phyloP scores from a whole-genome alignment of 345 rosid species.

The Euphorbia lathyris region DNA sequence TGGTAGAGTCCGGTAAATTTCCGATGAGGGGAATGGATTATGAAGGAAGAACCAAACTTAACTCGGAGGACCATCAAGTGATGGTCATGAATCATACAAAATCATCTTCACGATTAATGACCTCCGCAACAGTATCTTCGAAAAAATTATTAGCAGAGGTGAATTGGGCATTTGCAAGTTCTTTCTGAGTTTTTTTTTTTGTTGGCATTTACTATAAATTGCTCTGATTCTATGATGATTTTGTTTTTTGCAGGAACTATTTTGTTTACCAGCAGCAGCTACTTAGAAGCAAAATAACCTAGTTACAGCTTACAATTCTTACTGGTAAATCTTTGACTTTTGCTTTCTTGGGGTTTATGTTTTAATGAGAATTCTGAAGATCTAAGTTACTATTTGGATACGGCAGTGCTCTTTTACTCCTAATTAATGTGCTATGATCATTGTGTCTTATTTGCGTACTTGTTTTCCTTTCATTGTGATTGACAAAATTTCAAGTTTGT shows the following conservation, averaged over 20 bases:
- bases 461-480: too few species aligned
- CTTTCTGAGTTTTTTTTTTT: too few species aligned
- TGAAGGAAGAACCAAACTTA: conserved; percentile 49
- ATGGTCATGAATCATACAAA: conserved; percentile 49
- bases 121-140: conserved; percentile 46
- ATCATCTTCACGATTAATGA: conserved; percentile 38
- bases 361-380: too few species aligned
- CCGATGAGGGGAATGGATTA: conserved; percentile 49
- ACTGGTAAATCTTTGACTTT: conserved; percentile 25
- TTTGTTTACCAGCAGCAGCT: too few species aligned
- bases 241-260: conserved; percentile 21
- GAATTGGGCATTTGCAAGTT: too few species aligned
- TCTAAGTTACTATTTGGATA: not conserved
- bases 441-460: too few species aligned
- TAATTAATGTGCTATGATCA: too few species aligned
- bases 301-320: conserved; percentile 14
- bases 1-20: conserved; percentile 43
- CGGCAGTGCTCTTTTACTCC: not conserved
- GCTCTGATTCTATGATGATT: conserved; percentile 10
- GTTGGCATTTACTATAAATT: conserved; percentile 1
- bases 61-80: conserved; percentile 43
- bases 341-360: not conserved
- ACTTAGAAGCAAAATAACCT: conserved; percentile 15
- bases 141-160: conserved; percentile 41
- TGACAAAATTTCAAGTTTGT: too few species aligned